These are phyloP conservation scores for Fusarium sp. DNA, from an alignment of 2,329 filamentous ascomycete genomes.

Conservation along the genomic window DNA sequence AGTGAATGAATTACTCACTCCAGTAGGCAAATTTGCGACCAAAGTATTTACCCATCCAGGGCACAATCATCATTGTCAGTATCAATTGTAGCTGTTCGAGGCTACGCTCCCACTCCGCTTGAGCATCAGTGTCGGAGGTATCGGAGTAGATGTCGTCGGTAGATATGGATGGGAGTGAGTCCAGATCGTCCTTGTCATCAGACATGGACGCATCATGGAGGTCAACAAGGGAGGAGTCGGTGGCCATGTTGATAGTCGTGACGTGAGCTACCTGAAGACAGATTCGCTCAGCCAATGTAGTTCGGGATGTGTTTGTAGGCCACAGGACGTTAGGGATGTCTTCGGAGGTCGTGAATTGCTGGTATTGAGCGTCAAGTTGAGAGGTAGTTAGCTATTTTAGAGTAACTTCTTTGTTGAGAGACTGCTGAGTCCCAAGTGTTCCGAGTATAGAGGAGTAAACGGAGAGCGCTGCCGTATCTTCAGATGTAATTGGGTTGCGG, in stretches of 20 bases:
- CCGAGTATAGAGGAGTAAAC: background rate
- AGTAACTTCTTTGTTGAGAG: background rate
- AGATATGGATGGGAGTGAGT: conserved; percentile 71
- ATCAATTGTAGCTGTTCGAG: conserved; percentile 93
- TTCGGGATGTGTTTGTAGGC: background rate
- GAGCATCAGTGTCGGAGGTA: conserved; percentile 78
- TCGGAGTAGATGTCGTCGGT: conserved; percentile 67
- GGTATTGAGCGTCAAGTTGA: conserved; percentile 8
- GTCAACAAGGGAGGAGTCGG: conserved; percentile 61
- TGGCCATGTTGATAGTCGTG: conserved; percentile 40
- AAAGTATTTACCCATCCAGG: conserved; percentile 93
- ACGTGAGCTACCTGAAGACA: background rate
- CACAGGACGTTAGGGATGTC: background rate
- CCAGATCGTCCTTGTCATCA: conserved; percentile 65
- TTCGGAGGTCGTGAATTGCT: background rate
- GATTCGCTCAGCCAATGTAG: background rate
- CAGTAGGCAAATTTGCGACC: conserved; percentile 95
- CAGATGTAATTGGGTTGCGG: background rate
- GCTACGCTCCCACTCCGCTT: conserved; percentile 93
- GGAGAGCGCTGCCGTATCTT: background rate
- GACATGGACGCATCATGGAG: conserved; percentile 58
- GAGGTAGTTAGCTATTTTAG: background rate
- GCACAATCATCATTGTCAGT: conserved; percentile 92
- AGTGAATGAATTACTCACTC: conserved; percentile 67
- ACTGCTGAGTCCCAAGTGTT: background rate